Conservation (phyloP, 129 eudicot genomes). For the Calendula officinalis region DNA sequence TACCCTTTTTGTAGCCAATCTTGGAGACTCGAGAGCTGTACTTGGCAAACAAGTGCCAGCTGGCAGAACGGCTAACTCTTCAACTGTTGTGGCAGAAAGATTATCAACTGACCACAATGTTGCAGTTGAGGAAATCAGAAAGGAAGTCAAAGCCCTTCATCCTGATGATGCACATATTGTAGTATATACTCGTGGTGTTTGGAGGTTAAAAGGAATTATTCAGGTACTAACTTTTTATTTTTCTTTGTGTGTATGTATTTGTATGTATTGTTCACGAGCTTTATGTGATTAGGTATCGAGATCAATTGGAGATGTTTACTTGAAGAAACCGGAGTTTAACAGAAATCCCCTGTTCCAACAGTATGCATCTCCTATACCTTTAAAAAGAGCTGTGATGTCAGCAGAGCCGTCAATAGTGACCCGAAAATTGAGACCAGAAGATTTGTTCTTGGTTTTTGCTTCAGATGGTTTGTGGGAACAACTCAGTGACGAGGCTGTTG, state of each 20-base stretch:
- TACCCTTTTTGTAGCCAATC: conserved; percentile 58
- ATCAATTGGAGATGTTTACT: conserved; percentile 78
- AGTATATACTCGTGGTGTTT: conserved; percentile 58
- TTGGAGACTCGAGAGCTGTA: conserved; percentile 76
- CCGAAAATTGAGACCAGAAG: conserved; percentile 53
- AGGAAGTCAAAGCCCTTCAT: conserved; percentile 72
- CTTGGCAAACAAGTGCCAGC: conserved; percentile 47
- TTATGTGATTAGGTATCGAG: conserved; percentile 62
- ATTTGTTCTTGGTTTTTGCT: conserved; percentile 72
- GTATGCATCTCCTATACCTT: conserved; percentile 56
- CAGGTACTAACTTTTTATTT: conserved; percentile 43
- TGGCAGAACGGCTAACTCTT: conserved; percentile 31
- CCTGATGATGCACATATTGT: conserved; percentile 71
- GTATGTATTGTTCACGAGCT: neutral
- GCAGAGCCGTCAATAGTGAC: conserved; percentile 75
- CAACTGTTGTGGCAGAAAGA: conserved; percentile 58
- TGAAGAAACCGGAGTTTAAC: conserved; percentile 72
- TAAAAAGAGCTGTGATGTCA: conserved; percentile 69
- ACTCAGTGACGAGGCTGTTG: conserved; percentile 67
- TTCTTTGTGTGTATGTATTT: neutral
- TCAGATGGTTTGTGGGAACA: conserved; percentile 97
- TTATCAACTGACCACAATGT: conserved; percentile 71
- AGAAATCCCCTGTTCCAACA: conserved; percentile 65
- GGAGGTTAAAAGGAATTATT: conserved; percentile 78
- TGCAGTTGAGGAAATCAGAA: conserved; percentile 60